Conservation (phyloP, 805 yeast species). For the Pichia thaimueangensis region DNA sequence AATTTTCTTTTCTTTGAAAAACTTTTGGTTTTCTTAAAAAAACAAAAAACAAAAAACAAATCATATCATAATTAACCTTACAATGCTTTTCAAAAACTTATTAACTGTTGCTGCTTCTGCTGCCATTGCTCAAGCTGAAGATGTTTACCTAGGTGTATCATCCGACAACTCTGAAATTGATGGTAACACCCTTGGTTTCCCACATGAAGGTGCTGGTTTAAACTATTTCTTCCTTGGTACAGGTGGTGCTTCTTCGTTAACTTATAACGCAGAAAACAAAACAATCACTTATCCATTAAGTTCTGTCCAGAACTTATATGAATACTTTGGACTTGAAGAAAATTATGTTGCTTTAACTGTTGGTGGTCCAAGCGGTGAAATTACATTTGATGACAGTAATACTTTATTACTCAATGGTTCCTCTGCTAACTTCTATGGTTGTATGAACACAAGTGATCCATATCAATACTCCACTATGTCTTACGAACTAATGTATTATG, state of each 20-base stretch:
- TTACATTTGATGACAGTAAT: constrained; percentile 19
- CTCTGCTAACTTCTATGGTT: constrained; percentile 34
- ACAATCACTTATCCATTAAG: not conserved
- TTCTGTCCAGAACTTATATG: not conserved
- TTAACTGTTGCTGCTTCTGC: constrained; percentile 11
- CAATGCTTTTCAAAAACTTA: constrained; percentile 10
- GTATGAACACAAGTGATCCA: constrained; percentile 39
- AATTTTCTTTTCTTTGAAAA: too few species aligned
- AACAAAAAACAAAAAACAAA: not conserved
- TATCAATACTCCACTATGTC: constrained; percentile 31
- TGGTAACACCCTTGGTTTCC: constrained; percentile 25
- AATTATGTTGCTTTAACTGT: constrained; percentile 14
- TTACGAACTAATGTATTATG: constrained; percentile 28
- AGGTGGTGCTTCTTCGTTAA: constrained; percentile 1
- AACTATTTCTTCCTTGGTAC: constrained; percentile 31
- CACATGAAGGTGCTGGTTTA: constrained; percentile 46
- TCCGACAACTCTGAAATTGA: constrained; percentile 26
- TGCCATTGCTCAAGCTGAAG: constrained; percentile 14
- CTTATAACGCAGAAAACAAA: constrained; percentile 18
- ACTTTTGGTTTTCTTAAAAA: too few species aligned
- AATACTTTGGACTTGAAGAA: constrained; percentile 4
- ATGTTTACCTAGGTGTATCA: constrained; percentile 20
- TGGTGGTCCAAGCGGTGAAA: constrained; percentile 10
- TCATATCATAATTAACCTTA: not conserved
- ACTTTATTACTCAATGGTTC: constrained; percentile 28